A percentile compares a stretch with the other conserved stretches of the same genome.
These are phyloP conservation scores for Stemphylium beticola DNA, from an alignment of 2,329 filamentous ascomycete genomes.

Conservation along the genomic window DNA sequence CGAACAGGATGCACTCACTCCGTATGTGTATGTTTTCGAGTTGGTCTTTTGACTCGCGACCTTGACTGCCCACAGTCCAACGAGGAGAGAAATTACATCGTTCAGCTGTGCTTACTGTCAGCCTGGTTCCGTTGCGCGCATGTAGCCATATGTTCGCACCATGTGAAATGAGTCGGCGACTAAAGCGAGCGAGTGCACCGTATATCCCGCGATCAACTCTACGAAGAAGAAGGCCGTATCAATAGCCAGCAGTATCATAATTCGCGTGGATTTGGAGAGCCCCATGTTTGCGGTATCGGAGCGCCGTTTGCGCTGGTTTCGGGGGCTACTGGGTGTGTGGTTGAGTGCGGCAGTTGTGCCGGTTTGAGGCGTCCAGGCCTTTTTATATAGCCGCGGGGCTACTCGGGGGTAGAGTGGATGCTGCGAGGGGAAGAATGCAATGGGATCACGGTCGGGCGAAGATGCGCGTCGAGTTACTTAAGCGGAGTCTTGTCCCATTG, in stretches of 20 bases:
- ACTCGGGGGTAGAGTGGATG: background rate
- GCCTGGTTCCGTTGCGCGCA: slow-evolving; percentile 6
- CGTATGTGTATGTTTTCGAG: slow-evolving; percentile 94
- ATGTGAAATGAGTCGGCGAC: slow-evolving; percentile 99
- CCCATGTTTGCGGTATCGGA: slow-evolving; percentile 63
- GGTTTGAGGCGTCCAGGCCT: background rate
- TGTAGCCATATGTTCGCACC: slow-evolving; percentile 59
- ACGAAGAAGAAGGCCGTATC: slow-evolving; percentile 89
- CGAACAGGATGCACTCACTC: slow-evolving; percentile 63
- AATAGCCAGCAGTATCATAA: slow-evolving; percentile 89
- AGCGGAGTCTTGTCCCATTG: slow-evolving; percentile 2
- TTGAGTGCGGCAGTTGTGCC: background rate
- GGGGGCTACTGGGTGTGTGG: background rate
- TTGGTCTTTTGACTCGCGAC: slow-evolving; percentile 79
- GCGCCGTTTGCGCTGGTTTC: background rate
- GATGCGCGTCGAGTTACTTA: slow-evolving; percentile 4
- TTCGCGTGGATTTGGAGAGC: slow-evolving; percentile 90
- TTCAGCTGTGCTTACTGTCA: slow-evolving; percentile 68
- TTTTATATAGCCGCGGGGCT: background rate
- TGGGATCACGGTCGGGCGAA: background rate
- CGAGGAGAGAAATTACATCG: slow-evolving; percentile 91
- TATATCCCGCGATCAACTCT: slow-evolving; percentile 81
- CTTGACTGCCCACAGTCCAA: slow-evolving; percentile 94
- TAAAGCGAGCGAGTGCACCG: slow-evolving; percentile 87
- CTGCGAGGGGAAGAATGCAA: background rate